Evolutionary conservation across 1,139 yeast species (phyloP).

Genomic region (Pichia sp.): DNA sequence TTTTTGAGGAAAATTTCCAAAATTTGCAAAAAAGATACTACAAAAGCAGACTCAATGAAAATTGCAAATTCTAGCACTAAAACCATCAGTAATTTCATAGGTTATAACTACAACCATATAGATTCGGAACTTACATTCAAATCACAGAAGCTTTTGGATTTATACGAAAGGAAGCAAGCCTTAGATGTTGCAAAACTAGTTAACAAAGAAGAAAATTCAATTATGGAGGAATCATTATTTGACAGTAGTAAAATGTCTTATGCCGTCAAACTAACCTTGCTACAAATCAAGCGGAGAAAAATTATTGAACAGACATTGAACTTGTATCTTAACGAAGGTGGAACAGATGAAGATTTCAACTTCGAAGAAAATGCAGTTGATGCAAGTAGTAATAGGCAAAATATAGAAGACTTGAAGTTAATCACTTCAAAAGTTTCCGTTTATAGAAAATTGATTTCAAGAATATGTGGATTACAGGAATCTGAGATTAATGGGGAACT

Average conservation of each 20-base stretch:
- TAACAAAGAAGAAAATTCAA: slow-evolving; percentile 17
- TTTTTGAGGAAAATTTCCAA: slow-evolving; percentile 11
- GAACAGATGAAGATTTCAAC: slow-evolving; percentile 5
- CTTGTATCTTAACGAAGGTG: slow-evolving; percentile 5
- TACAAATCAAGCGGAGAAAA: slow-evolving; percentile 44
- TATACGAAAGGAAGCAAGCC: slow-evolving; percentile 28
- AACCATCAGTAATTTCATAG: neutral
- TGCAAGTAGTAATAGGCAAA: neutral
- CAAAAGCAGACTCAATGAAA: neutral
- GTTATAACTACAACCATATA: neutral
- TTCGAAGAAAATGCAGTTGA: slow-evolving; percentile 7
- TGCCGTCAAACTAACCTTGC: slow-evolving; percentile 40
- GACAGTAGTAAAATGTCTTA: slow-evolving; percentile 16
- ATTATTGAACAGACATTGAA: slow-evolving; percentile 25
- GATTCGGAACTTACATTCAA: slow-evolving; percentile 5
- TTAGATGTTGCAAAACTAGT: slow-evolving; percentile 27
- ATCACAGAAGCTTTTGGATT: slow-evolving; percentile 13
- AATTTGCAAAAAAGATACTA: slow-evolving; percentile 1
- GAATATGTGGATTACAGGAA: slow-evolving; percentile 71
- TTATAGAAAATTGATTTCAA: slow-evolving; percentile 72
- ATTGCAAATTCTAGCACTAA: slow-evolving; percentile 1
- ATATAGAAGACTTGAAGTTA: slow-evolving; percentile 4
- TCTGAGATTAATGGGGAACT: slow-evolving; percentile 72
- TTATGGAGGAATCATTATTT: slow-evolving; percentile 1
- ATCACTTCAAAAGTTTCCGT: slow-evolving; percentile 51